Conservation (phyloP, 2,329 filamentous ascomycete genomes). For the Aspergillus versicolor region DNA sequence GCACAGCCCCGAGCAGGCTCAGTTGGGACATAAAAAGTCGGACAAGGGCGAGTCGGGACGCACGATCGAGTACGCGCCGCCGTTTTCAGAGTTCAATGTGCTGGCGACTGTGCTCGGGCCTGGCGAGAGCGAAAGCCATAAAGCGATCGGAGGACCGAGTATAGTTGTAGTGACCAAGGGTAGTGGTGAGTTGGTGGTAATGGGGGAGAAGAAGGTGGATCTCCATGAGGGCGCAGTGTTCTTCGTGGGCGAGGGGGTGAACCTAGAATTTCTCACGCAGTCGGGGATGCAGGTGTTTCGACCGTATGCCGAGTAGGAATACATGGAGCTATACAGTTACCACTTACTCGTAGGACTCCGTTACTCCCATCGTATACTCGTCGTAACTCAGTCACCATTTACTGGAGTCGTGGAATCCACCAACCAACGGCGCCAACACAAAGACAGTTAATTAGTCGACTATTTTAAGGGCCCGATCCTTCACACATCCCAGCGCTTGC, state of each 20-base stretch:
- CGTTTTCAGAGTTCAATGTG: conserved; percentile 71
- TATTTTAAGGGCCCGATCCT: conserved; percentile 7
- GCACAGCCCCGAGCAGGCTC: conserved; percentile 57
- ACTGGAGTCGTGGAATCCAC: too few relatives aligned
- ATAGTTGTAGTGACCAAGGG: conserved; percentile 64
- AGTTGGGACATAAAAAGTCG: conserved; percentile 52
- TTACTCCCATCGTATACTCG: too few relatives aligned
- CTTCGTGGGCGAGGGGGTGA: conserved; percentile 62
- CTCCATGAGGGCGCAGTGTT: conserved; percentile 64
- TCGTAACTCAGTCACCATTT: too few relatives aligned
- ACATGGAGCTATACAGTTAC: not conserved
- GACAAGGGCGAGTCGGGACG: conserved; percentile 57
- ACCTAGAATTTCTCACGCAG: conserved; percentile 46
- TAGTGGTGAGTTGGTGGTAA: conserved; percentile 55
- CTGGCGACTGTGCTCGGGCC: conserved; percentile 57
- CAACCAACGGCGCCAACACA: conserved; percentile 1
- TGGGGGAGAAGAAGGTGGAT: conserved; percentile 51
- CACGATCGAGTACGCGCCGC: conserved; percentile 64
- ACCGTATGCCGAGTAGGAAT: conserved; percentile 41
- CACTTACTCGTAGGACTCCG: too few relatives aligned
- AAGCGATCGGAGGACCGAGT: conserved; percentile 58
- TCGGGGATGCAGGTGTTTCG: conserved; percentile 54
- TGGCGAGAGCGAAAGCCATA: conserved; percentile 60
- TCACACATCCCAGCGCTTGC: not conserved
- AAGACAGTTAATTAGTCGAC: not conserved